Evolutionary conservation across 2,329 filamentous ascomycete species (phyloP), one percentile per base, ranked within the genome.

Genomic region (Ascocoryne sarcoides): DNA sequence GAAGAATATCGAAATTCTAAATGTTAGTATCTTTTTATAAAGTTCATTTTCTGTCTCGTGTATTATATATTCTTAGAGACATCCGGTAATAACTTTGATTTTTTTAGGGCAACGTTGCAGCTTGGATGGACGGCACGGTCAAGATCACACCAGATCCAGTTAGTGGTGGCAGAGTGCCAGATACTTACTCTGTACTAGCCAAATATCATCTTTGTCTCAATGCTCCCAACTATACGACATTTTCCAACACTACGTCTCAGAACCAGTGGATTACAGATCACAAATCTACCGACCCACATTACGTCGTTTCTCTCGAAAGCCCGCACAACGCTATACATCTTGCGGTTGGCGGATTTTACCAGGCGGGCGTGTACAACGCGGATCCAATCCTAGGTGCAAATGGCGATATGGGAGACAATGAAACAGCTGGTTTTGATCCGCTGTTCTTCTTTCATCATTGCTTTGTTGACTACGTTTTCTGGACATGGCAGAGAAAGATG

Each of bases 401-500:
- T 9, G 57, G 46, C 10, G 55, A 66, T 44, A 67, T 68, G 45
- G 44, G 65, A 4, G 52, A 60, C 26, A 49, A 66, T 10, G 59
- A 60, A 36, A 60, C 60, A 43, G 61, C 65, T 1, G 60, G 59
- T 10, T 68, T 67, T 43, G 65, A 69, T 36, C 59, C 65, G 7
- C 46, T 67, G 8, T 69, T 69, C 44, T 64, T 66, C 60, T 60
- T 70, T 10, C 66, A 69, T 47, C 65, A 69, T 60, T 60, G 66
- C 50, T 75, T 79, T 53, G 62, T 79, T 42, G 74, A 79, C 53
- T 67, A 75, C 15, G 64, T 79, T 12, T 71, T 75, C 46, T 67
- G 71, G 7, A 56, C 68, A 40, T 69, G 65, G 66, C 62, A 68
- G 46, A 60, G 43, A 12, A 38, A 39, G 4, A 28, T 56, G 28